phyloP scores from a whole-genome alignment of 441 rosid species.

The Daphne laureola region DNA sequence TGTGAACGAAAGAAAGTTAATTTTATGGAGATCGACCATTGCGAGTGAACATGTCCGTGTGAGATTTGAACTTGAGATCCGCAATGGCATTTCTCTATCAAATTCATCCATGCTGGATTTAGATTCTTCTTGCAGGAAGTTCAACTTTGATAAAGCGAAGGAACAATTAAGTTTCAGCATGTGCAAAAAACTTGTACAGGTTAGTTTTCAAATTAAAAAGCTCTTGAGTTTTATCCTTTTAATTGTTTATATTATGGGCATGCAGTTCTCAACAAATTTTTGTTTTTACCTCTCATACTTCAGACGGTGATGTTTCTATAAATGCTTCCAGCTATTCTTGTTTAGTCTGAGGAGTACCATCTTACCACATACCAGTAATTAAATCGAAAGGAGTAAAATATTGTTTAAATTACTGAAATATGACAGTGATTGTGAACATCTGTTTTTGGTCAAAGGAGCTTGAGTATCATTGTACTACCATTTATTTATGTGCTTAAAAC shows the following conservation, averaged over 20 bases:
- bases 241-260: too few species aligned
- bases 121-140: conserved; percentile 23
- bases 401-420: background rate
- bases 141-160: conserved; percentile 33
- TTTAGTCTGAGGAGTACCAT: conserved; percentile 3
- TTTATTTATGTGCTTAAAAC: background rate
- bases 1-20: conserved; percentile 29
- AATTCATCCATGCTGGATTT: conserved; percentile 24
- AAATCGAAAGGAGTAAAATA: background rate
- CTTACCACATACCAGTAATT: background rate
- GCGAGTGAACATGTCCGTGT: conserved; percentile 32
- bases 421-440: background rate
- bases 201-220: conserved; percentile 19
- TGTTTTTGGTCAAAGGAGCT: background rate
- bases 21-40: conserved; percentile 31
- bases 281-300: background rate
- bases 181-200: conserved; percentile 74
- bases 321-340: background rate
- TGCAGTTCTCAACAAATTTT: conserved; percentile 1
- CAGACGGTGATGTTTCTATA: background rate
- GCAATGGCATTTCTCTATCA: conserved; percentile 24
- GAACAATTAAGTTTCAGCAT: conserved; percentile 52
- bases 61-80: conserved; percentile 56
- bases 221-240: too few species aligned
- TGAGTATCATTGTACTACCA: background rate